Conservation (phyloP, 2,329 filamentous ascomycete genomes). For the Alternaria atra region DNA sequence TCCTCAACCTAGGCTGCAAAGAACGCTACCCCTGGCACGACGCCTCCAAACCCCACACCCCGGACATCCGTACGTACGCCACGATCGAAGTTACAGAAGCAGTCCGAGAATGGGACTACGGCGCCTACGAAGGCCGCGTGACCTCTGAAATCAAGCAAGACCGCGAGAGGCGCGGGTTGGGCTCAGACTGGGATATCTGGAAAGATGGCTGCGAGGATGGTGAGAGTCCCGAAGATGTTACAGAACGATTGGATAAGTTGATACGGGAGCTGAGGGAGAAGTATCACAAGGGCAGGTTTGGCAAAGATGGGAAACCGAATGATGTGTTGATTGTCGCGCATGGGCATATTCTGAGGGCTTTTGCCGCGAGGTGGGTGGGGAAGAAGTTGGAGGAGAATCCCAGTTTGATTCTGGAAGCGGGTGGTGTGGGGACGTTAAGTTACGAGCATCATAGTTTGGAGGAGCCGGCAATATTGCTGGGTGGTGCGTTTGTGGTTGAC, state of each 20-base stretch:
- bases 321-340: conserved; percentile 87
- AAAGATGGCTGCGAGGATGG: conserved; percentile 82
- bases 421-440: conserved; percentile 61
- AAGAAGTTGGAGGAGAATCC: conserved; percentile 78
- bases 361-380: conserved; percentile 86
- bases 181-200: conserved; percentile 83
- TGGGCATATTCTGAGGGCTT: conserved; percentile 86
- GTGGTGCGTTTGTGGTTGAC: conserved; percentile 62
- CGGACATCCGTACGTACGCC: conserved; percentile 49
- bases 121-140: conserved; percentile 68
- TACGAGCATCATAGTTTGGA: conserved; percentile 61
- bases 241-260: conserved; percentile 74
- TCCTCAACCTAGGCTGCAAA: conserved; percentile 78
- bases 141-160: conserved; percentile 60
- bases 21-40: conserved; percentile 74
- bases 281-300: conserved; percentile 60
- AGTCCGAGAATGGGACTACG: conserved; percentile 70
- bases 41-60: background rate
- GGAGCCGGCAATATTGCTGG: conserved; percentile 62
- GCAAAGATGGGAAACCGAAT: conserved; percentile 64
- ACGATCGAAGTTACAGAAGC: conserved; percentile 61
- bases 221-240: conserved; percentile 80
- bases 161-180: conserved; percentile 60
- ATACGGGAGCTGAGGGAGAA: conserved; percentile 75
- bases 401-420: conserved; percentile 78